Base-by-base conservation (phyloP, 495 filamentous ascomycete genomes). In the Darksidea phi region DNA sequence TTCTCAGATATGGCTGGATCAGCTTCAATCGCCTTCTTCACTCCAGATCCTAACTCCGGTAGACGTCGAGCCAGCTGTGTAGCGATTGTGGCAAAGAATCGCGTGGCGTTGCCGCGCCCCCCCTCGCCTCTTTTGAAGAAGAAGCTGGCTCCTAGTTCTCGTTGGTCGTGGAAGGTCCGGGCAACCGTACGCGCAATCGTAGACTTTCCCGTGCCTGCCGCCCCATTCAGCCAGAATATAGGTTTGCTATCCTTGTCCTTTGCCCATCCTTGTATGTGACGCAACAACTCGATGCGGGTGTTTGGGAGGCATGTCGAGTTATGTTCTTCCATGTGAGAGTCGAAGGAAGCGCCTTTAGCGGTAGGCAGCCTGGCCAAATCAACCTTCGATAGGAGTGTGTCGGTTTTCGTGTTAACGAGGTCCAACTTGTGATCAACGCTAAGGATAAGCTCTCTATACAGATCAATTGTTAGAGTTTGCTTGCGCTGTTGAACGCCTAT, bases 201-300 rank as follows among this genome's bases (percentile, higher is more conserved):
- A n/a, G 63, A n/a, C n/a, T n/a, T n/a, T n/a, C n/a, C n/a, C n/a
- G n/a, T n/a, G n/a, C n/a, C n/a, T n/a, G n/a, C n/a, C 57, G 60
- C 65, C 8, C 68, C 71, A 28, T 58, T 67, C 18, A 76, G 56
- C 73, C 72, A 76, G 54, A 73, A 73, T 53, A 74, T 70, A 36
- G 36, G 12, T 43, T 56, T 64, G 23, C 45, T 21, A 21, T 37
- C 20, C 37, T 23, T 42, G 23, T 46, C 43, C 24, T 65, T 57
- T 7, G 46, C 52, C 68, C 70, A 70, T 23, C 26, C 12, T 21
- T 11, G 42, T 12, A 67, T 68, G 3, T 61, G 18, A 15, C 51
- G 32, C 11, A 64, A 68, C 13, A 71, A 45, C 5, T 64, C 57
- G 41, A 52, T 67, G 23, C 68, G 41, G 24, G 69, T 70, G 28